Conservation (phyloP, 2,329 filamentous ascomycete species). For the Cercospora brassicicola region DNA sequence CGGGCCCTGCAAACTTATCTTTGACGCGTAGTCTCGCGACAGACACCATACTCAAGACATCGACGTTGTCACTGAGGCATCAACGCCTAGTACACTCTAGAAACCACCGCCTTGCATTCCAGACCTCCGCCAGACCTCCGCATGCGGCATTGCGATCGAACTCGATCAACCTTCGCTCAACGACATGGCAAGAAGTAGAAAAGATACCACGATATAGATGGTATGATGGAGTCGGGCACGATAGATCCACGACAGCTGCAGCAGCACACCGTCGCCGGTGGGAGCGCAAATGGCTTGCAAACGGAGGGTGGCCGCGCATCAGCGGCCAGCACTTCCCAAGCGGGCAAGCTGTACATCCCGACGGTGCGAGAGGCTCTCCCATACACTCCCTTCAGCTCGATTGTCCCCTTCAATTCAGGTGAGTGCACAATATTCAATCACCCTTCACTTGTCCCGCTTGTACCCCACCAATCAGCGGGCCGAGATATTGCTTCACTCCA, state of each 20-base stretch:
- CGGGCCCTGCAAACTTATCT: not conserved
- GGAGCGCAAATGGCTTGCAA: constrained; percentile 14
- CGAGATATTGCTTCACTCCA: constrained; percentile 6
- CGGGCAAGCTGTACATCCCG: constrained; percentile 37
- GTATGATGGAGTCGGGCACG: constrained; percentile 13
- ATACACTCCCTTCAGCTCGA: constrained; percentile 79
- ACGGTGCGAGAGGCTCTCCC: constrained; percentile 73
- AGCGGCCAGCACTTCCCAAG: constrained; percentile 11
- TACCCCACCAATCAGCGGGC: not conserved
- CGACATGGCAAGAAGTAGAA: constrained; percentile 9
- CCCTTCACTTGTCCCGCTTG: constrained; percentile 6
- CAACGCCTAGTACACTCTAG: not conserved
- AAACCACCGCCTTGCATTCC: constrained; percentile 9
- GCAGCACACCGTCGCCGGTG: not conserved
- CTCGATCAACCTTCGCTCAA: not conserved
- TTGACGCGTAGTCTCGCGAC: constrained; percentile 7
- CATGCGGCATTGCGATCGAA: constrained; percentile 10
- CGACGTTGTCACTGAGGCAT: not conserved
- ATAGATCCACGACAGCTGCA: constrained; percentile 21
- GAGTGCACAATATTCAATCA: constrained; percentile 32
- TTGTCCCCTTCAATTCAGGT: constrained; percentile 77
- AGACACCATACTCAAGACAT: not conserved
- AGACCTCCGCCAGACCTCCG: constrained; percentile 13
- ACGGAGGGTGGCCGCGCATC: constrained; percentile 24
- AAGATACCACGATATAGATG: not conserved